Percentiles rank a stretch among this genome's conserved stretches.
Conservation (phyloP, 1,284 basidiomycete species). For the Blastosporella zonata region DNA sequence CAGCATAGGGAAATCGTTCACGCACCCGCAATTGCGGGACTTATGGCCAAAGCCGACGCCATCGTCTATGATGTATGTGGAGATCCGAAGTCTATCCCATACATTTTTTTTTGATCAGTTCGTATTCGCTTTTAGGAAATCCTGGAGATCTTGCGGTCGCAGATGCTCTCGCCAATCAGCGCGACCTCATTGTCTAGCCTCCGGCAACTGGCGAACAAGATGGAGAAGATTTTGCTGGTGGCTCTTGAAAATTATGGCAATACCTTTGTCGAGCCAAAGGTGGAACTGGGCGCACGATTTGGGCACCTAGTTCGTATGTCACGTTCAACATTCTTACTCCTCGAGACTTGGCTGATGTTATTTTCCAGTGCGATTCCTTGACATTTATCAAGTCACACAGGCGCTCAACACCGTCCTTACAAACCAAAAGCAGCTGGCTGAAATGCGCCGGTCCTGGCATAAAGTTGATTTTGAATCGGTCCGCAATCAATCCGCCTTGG, state of each 20-base stretch:
- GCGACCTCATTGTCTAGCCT: constrained; percentile 64
- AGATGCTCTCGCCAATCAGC: constrained; percentile 77
- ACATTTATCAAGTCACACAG: constrained; percentile 87
- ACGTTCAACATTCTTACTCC: constrained; percentile 12
- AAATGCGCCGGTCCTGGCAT: constrained; percentile 84
- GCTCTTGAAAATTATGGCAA: constrained; percentile 81
- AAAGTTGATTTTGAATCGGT: constrained; percentile 88
- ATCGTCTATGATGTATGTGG: constrained; percentile 80
- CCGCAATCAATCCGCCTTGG: constrained; percentile 84
- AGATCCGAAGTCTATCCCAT: constrained; percentile 3
- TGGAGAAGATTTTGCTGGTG: constrained; percentile 83
- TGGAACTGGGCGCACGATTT: constrained; percentile 83
- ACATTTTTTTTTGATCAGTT: constrained; percentile 10
- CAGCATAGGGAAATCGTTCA: constrained; percentile 82
- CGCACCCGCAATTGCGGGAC: constrained; percentile 79
- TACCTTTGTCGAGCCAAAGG: constrained; percentile 89
- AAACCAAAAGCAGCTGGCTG: constrained; percentile 77
- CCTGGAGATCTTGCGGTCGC: constrained; percentile 75
- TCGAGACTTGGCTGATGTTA: constrained; percentile 14
- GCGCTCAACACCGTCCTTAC: constrained; percentile 81
- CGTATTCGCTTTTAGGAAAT: constrained; percentile 61
- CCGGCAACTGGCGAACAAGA: constrained; percentile 82
- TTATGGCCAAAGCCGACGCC: constrained; percentile 86
- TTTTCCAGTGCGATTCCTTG: constrained; percentile 73
- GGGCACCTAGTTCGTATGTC: constrained; percentile 80